Percentiles rank a stretch among this genome's conserved stretches.
Conservation (phyloP, 2,329 filamentous ascomycete genomes). For the Penicillium sp. region DNA sequence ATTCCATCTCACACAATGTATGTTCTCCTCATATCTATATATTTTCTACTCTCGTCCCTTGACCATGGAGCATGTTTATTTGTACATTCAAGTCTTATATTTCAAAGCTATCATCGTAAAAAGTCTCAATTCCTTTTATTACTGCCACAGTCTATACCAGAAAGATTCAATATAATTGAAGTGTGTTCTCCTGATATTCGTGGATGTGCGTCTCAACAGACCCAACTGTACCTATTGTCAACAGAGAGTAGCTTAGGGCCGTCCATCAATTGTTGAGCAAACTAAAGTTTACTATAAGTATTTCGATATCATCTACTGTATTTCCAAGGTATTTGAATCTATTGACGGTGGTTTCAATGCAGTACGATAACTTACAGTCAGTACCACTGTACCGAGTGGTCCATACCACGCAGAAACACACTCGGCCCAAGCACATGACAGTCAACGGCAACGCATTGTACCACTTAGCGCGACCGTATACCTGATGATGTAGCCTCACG, state of each 20-base stretch:
- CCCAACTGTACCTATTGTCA: no score
- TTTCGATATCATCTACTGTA: background rate
- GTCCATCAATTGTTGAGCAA: no score
- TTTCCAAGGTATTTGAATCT: background rate
- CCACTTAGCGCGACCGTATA: conserved; percentile 15
- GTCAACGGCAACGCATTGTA: conserved; percentile 5
- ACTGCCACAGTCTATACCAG: no score
- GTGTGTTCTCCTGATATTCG: no score
- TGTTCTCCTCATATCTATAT: background rate
- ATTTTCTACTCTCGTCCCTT: background rate
- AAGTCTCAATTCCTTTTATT: no score
- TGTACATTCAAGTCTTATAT: no score
- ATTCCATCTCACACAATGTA: no score
- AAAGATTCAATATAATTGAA: no score
- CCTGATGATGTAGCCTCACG: conserved; percentile 12
- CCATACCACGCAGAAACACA: conserved; percentile 12
- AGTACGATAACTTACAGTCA: conserved; percentile 2
- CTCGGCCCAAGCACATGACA: conserved; percentile 18
- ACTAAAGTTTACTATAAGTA: background rate
- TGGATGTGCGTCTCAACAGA: no score
- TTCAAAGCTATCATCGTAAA: no score
- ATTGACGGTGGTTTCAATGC: background rate
- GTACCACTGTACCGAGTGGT: background rate
- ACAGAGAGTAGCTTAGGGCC: no score
- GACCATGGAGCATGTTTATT: no score